Percentiles rank a stretch among this genome's conserved stretches.
Conservation (phyloP, 139 green algal species). For the Chlorokybus atmophyticus region DNA sequence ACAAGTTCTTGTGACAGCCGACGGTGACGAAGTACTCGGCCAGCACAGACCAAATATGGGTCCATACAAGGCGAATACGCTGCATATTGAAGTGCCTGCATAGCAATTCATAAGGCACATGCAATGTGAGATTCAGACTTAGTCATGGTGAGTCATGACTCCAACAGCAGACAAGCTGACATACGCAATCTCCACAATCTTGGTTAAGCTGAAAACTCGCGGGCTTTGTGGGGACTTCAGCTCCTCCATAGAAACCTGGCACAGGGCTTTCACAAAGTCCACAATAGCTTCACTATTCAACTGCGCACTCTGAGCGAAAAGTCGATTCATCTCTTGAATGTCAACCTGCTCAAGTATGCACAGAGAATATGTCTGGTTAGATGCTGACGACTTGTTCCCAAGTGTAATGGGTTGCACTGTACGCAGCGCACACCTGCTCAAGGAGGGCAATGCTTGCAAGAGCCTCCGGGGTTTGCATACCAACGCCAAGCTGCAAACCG, state of each 20-base stretch:
- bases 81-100: conserved; percentile 92
- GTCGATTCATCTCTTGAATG: conserved; percentile 24
- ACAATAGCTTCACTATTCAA: conserved; percentile 80
- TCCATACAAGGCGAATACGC: conserved; percentile 90
- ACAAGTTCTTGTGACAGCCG: conserved; percentile 46
- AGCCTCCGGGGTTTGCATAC: no score
- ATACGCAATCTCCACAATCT: conserved; percentile 87
- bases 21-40: conserved; percentile 83
- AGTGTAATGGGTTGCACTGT: no score
- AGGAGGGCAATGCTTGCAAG: no score
- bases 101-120: no score
- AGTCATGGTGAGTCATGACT: no score
- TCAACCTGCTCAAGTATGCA: conserved; percentile 25
- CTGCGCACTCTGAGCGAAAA: conserved; percentile 42
- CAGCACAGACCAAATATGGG: conserved; percentile 83
- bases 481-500: no score
- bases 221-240: conserved; percentile 49
- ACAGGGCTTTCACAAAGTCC: conserved; percentile 75
- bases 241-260: conserved; percentile 46
- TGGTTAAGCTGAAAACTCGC: conserved; percentile 77
- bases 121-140: no score
- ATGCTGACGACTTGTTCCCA: no score
- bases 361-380: no score
- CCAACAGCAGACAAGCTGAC: neutral
- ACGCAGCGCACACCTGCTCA: no score